A percentile compares a stretch with the other conserved stretches of the same genome.
Conservation (phyloP, 2,329 filamentous ascomycete species). For the Phoma sp. region DNA sequence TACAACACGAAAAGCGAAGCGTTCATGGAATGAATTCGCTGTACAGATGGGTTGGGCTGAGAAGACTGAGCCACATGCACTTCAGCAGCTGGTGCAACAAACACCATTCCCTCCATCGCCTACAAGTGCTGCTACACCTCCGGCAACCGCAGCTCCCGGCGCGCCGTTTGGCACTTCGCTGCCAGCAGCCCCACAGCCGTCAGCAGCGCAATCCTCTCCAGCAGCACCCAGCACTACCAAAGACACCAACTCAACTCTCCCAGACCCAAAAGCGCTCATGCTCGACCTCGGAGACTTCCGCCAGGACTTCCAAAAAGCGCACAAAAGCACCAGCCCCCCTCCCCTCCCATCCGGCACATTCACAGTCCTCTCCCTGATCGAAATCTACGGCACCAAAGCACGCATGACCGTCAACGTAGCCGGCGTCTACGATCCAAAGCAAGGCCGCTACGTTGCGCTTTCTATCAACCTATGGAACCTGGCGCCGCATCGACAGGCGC, state of each 20-base stretch:
- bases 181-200: slow-evolving; percentile 21
- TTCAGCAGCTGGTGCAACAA: slow-evolving; percentile 22
- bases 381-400: slow-evolving; percentile 53
- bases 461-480: slow-evolving; percentile 31
- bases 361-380: slow-evolving; percentile 53
- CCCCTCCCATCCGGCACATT: slow-evolving; percentile 55
- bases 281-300: slow-evolving; percentile 39
- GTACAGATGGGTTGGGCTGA: slow-evolving; percentile 35
- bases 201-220: slow-evolving; percentile 10
- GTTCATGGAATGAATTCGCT: slow-evolving; percentile 32
- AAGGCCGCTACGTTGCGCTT: slow-evolving; percentile 46
- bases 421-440: slow-evolving; percentile 54
- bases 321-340: slow-evolving; percentile 19
- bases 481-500: slow-evolving; percentile 45
- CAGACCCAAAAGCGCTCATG: slow-evolving; percentile 32
- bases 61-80: slow-evolving; percentile 19
- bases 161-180: slow-evolving; percentile 20
- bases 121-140: background rate
- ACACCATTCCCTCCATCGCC: slow-evolving; percentile 16
- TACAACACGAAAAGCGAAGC: slow-evolving; percentile 25
- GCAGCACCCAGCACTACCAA: slow-evolving; percentile 23
- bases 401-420: slow-evolving; percentile 53
- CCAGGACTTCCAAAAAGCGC: slow-evolving; percentile 25
- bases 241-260: slow-evolving; percentile 32
- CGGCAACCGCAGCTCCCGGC: slow-evolving; percentile 13